These are phyloP conservation scores for Vitis cinerea DNA, from an alignment of 164 flowering plant genomes.

Conservation along the genomic window DNA sequence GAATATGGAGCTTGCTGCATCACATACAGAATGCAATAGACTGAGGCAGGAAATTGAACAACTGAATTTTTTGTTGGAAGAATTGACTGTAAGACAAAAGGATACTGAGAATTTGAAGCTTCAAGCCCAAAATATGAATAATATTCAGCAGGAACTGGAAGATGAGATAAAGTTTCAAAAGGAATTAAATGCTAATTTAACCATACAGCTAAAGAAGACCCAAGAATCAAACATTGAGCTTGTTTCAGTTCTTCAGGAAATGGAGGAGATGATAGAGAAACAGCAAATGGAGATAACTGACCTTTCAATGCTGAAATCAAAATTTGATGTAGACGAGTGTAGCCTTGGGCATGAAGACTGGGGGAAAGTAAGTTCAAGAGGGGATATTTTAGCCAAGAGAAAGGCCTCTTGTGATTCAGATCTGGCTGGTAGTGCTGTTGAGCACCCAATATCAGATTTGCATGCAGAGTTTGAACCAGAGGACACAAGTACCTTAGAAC, in stretches of 20 bases:
- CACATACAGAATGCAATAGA: slow-evolving; percentile 47
- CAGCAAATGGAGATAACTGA: slow-evolving; percentile 59
- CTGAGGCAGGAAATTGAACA: slow-evolving; percentile 57
- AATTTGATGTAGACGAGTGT: slow-evolving; percentile 15
- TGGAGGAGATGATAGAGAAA: slow-evolving; percentile 67
- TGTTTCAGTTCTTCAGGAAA: slow-evolving; percentile 77
- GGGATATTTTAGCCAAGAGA: neutral
- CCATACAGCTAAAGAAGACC: slow-evolving; percentile 53
- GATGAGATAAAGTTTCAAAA: slow-evolving; percentile 59
- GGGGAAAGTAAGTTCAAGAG: neutral
- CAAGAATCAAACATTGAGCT: slow-evolving; percentile 89
- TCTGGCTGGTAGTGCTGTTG: slow-evolving; percentile 2
- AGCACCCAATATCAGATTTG: slow-evolving; percentile 3
- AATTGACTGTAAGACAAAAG: slow-evolving; percentile 26
- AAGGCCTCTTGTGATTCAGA: slow-evolving; percentile 11
- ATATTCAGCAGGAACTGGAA: slow-evolving; percentile 51
- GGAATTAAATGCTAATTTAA: slow-evolving; percentile 53
- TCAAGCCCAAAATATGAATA: slow-evolving; percentile 26
- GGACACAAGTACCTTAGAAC: slow-evolving; percentile 7
- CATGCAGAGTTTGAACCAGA: slow-evolving; percentile 8
- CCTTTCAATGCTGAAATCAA: slow-evolving; percentile 28
- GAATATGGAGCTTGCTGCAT: slow-evolving; percentile 61
- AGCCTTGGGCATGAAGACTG: slow-evolving; percentile 10
- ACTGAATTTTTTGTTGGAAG: slow-evolving; percentile 43
- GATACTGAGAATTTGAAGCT: slow-evolving; percentile 22